Base-by-base conservation (phyloP, 345 rosid species). In the Corymbia maculata region DNA sequence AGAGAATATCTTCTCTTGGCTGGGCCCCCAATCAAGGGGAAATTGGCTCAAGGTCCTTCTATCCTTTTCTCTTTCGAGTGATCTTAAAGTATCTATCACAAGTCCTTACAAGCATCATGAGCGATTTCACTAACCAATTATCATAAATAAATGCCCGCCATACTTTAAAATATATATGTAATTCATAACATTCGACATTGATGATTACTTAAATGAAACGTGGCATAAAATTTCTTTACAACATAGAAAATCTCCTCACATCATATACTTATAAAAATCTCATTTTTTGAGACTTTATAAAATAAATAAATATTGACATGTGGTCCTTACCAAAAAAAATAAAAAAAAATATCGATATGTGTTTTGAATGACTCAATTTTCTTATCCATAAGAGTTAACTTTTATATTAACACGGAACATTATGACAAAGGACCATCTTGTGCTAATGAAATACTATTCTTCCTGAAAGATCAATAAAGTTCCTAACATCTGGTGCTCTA, bases 401-500 rank as follows among this genome's bases (percentile, higher is more conserved):
- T 5, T 59, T 55, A 59, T 24, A 36, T 26, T 59, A 26, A 59
- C 26, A 1, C 5, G 30, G 19, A 52, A 6, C 19, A 15, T 52
- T 16, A 7, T 16, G 15, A 15, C 19, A 4, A 52, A 4, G 19
- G 4, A 28, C 3, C 1, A 26, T 26, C 4, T 7, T 0, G 9
- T 59, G 12, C 4, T 59, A 59, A 3, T 12, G 2, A 12, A 59
- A 12, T 59, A 61, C 11, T 5, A 2, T 59, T 26, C 68, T 0
- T 26, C 10, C 16, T 2, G 14, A 61, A 61, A 61, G 2, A 61
- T 26, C 68, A 26, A 61, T 61, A 12, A 61, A 11, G 68, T 28
- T 61, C 0, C 0, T 61, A 3, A 2, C 14, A 61, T 12, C 7
- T 11, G 4, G 1, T 26, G 13, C 68, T 59, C 9, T 11, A 12